Percentiles rank a stretch among this genome's conserved stretches.
Conservation (phyloP, 108 stramenopile genomes). For the Bacterosira constricta region DNA sequence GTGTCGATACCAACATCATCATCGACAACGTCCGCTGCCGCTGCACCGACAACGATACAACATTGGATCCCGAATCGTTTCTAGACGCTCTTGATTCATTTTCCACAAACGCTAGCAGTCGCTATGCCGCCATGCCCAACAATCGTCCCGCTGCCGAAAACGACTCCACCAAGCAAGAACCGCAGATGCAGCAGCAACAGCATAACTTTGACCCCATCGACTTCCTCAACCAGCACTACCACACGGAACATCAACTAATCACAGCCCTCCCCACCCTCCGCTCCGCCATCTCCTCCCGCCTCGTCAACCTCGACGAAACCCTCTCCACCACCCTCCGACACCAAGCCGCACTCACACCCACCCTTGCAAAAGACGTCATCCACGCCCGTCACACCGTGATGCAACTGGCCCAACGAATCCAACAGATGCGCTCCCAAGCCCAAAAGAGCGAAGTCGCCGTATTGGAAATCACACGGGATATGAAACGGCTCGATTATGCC, state of each 20-base stretch:
- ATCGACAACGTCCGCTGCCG: neutral
- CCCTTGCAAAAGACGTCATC: conserved; percentile 67
- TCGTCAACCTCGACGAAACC: conserved; percentile 72
- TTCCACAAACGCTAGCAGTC: conserved; percentile 21
- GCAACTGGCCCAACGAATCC: conserved; percentile 60
- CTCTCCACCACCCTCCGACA: conserved; percentile 75
- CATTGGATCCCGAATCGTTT: conserved; percentile 51
- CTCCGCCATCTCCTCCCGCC: conserved; percentile 66
- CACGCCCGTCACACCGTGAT: conserved; percentile 70
- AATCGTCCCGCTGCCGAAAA: neutral
- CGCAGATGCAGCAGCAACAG: conserved; percentile 14
- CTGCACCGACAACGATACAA: conserved; percentile 9
- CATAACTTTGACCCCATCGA: conserved; percentile 68
- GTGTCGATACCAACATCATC: neutral
- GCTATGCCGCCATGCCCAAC: conserved; percentile 1
- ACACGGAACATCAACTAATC: conserved; percentile 66
- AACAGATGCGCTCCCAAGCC: conserved; percentile 70
- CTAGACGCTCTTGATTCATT: conserved; percentile 59
- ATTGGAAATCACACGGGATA: conserved; percentile 89
- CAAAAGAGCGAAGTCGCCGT: conserved; percentile 77
- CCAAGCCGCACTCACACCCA: conserved; percentile 68
- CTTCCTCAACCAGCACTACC: conserved; percentile 80
- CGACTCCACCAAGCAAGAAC: neutral
- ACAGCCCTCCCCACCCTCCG: conserved; percentile 69
- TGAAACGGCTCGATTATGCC: conserved; percentile 96